These are phyloP conservation scores for Lactarius tabidus DNA, from an alignment of 768 basidiomycete species.

Conservation along the genomic window DNA sequence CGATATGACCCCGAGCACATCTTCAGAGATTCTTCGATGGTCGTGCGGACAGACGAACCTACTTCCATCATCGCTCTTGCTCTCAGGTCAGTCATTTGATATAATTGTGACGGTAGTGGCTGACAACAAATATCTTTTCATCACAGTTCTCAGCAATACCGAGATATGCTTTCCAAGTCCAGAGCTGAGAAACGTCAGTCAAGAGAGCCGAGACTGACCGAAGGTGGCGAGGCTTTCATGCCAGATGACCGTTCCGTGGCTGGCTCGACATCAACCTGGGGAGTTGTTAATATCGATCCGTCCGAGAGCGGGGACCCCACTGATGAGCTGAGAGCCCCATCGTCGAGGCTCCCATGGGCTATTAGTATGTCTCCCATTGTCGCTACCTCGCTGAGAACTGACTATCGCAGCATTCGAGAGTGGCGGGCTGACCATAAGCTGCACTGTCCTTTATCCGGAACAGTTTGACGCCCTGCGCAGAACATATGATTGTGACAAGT, in stretches of 20 bases:
- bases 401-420: constrained; percentile 73
- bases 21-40: constrained; percentile 91
- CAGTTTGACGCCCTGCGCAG: constrained; percentile 92
- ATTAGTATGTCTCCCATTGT: constrained; percentile 52
- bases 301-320: constrained; percentile 63
- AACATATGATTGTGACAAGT: constrained; percentile 91
- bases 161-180: constrained; percentile 73
- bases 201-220: constrained; percentile 49
- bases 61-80: constrained; percentile 97
- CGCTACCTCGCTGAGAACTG: constrained; percentile 13
- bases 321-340: constrained; percentile 70
- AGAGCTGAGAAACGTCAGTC: constrained; percentile 72
- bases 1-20: constrained; percentile 85
- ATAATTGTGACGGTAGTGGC: background rate
- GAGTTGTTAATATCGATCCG: constrained; percentile 80
- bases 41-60: constrained; percentile 94
- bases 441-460: constrained; percentile 92
- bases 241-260: constrained; percentile 81
- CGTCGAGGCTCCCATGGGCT: constrained; percentile 77
- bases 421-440: constrained; percentile 85
- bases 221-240: constrained; percentile 85
- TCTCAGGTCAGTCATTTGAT: constrained; percentile 56
- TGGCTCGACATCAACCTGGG: constrained; percentile 89
- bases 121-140: constrained; percentile 1
- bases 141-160: constrained; percentile 72